phyloP scores from a whole-genome alignment of 1,284 basidiomycete genomes.

The Melanopsichium pennsylvanicum region DNA sequence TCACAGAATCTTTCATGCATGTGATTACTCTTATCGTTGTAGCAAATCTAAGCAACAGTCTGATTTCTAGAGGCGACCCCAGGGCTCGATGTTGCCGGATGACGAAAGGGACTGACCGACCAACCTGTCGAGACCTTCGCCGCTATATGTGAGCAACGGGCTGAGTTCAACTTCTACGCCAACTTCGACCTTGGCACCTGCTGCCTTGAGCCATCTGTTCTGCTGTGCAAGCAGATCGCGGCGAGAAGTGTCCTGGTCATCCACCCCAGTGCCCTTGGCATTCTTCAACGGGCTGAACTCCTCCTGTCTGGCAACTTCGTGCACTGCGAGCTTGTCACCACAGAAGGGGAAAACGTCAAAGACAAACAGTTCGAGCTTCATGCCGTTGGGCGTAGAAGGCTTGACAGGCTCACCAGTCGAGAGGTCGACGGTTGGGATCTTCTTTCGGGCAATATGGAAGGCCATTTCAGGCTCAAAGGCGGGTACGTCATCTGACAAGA shows the following conservation, averaged over 20 bases:
- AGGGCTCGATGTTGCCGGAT: slow-evolving; percentile 47
- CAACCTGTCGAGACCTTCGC: slow-evolving; percentile 84
- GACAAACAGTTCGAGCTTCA: slow-evolving; percentile 99
- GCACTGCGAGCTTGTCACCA: slow-evolving; percentile 75
- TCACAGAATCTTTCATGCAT: too few relatives aligned
- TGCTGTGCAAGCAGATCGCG: slow-evolving; percentile 91
- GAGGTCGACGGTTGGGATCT: slow-evolving; percentile 79
- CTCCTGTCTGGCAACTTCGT: slow-evolving; percentile 86
- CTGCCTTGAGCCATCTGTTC: slow-evolving; percentile 78
- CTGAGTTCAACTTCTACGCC: slow-evolving; percentile 87
- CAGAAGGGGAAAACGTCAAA: slow-evolving; percentile 99
- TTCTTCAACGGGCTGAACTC: slow-evolving; percentile 99
- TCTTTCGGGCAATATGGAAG: slow-evolving; percentile 98
- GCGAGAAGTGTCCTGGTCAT: slow-evolving; percentile 88
- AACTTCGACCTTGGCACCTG: slow-evolving; percentile 77
- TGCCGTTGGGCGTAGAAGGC: slow-evolving; percentile 90
- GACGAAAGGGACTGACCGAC: slow-evolving; percentile 77
- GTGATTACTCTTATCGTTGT: too few relatives aligned
- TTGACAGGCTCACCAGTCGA: slow-evolving; percentile 72
- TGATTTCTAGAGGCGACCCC: neutral
- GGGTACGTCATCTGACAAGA: slow-evolving; percentile 79
- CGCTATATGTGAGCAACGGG: slow-evolving; percentile 86
- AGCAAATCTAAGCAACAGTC: too few relatives aligned
- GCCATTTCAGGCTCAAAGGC: slow-evolving; percentile 85
- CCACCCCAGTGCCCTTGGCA: slow-evolving; percentile 90